Evolutionary conservation across 441 rosid species (phyloP).

Genomic region (Pelargonium citronellum): DNA sequence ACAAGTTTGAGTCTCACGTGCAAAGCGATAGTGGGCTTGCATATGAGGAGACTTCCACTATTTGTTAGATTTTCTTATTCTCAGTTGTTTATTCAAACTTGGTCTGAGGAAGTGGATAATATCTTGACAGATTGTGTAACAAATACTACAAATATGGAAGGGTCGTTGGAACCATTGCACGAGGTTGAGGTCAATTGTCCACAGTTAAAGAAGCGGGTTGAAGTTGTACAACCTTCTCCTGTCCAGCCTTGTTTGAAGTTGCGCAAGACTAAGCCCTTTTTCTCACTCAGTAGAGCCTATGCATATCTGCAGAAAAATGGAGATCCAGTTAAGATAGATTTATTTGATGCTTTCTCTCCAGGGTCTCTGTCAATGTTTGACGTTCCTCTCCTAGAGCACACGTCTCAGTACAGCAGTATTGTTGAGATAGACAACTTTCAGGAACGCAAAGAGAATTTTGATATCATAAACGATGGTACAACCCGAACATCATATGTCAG

Average conservation of each 20-base stretch:
- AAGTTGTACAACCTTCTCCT: constrained; percentile 7
- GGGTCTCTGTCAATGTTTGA: not conserved
- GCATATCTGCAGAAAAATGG: constrained; percentile 5
- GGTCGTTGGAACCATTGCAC: not conserved
- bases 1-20: not conserved
- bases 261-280: constrained; percentile 13
- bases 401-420: not conserved
- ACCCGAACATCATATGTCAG: not conserved
- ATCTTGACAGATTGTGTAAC: not conserved
- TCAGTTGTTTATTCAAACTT: too few relatives aligned
- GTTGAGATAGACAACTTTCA: not conserved
- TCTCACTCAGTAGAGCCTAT: not conserved
- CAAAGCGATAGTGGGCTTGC: too few relatives aligned
- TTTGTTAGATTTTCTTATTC: too few relatives aligned
- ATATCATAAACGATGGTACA: not conserved
- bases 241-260: constrained; percentile 14
- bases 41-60: too few relatives aligned
- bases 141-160: not conserved
- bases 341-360: not conserved
- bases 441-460: not conserved
- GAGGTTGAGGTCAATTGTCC: not conserved
- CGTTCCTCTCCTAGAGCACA: not conserved
- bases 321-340: not conserved
- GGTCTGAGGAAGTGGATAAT: constrained; percentile 10
- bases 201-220: constrained; percentile 18